Conservation (phyloP, 768 basidiomycete species). For the Xerocomellus intermedius region DNA sequence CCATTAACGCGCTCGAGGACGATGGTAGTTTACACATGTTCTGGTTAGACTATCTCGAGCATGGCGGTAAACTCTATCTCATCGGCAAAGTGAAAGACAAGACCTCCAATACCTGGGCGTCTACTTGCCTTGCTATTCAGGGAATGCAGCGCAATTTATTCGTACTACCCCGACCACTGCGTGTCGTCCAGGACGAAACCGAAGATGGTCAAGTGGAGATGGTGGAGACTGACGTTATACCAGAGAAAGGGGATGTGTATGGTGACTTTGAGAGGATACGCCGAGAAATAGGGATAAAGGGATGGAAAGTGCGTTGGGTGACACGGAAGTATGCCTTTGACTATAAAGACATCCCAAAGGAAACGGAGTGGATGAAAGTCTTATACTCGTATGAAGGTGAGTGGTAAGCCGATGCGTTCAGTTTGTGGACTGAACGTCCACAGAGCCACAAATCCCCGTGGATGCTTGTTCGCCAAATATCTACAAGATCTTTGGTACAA, state of each 20-base stretch:
- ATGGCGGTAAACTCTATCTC: conserved; percentile 81
- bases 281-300: conserved; percentile 66
- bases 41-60: conserved; percentile 95
- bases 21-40: conserved; percentile 89
- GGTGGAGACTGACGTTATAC: conserved; percentile 72
- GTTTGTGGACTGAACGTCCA: background rate
- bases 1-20: conserved; percentile 65
- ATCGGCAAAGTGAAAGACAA: conserved; percentile 90
- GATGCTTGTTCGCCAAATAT: conserved; percentile 82
- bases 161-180: conserved; percentile 73
- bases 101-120: conserved; percentile 61
- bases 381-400: conserved; percentile 85
- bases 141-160: conserved; percentile 89
- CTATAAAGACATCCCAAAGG: conserved; percentile 66
- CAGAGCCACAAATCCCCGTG: conserved; percentile 54
- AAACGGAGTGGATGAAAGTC: conserved; percentile 91
- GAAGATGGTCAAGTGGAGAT: conserved; percentile 35
- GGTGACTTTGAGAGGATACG: conserved; percentile 81
- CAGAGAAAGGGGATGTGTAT: conserved; percentile 69
- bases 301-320: conserved; percentile 82
- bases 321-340: conserved; percentile 92
- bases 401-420: conserved; percentile 17
- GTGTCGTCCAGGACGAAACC: conserved; percentile 41
- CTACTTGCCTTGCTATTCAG: conserved; percentile 83
- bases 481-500: conserved; percentile 85